Evolutionary conservation across 768 basidiomycete genomes (phyloP).

Genomic region (Boletus tylopilopsis): DNA sequence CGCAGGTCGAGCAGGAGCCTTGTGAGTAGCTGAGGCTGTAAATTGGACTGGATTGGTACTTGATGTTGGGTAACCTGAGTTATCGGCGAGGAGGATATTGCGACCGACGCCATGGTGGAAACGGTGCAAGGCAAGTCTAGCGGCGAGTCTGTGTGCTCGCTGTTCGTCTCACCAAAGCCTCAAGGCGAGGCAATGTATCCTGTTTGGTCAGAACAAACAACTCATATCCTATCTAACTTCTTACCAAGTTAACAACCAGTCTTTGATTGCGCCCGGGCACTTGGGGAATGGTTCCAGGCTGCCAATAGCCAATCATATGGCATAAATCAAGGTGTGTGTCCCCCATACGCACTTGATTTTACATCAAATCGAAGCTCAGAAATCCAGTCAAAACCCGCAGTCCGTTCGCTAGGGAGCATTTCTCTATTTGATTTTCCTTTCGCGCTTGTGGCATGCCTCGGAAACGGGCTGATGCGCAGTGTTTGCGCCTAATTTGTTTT

Average conservation of each 20-base stretch:
- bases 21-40: slow-evolving; percentile 85
- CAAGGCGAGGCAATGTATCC: slow-evolving; percentile 24
- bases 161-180: slow-evolving; percentile 26
- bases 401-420: slow-evolving; percentile 6
- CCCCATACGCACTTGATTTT: slow-evolving; percentile 3
- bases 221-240: background rate
- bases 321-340: slow-evolving; percentile 2
- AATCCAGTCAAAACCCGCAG: background rate
- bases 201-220: slow-evolving; percentile 33
- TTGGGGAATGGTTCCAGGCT: background rate
- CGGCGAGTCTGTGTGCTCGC: slow-evolving; percentile 12
- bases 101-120: slow-evolving; percentile 35
- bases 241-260: background rate
- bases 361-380: slow-evolving; percentile 11
- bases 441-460: slow-evolving; percentile 7
- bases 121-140: slow-evolving; percentile 9
- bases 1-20: slow-evolving; percentile 90
- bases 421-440: slow-evolving; percentile 19
- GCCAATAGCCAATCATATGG: background rate
- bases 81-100: slow-evolving; percentile 51
- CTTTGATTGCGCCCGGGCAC: background rate
- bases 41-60: slow-evolving; percentile 59
- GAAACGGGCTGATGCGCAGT: slow-evolving; percentile 11
- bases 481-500: slow-evolving; percentile 11
- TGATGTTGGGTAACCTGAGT: slow-evolving; percentile 52